Base-by-base conservation (phyloP, 2,329 filamentous ascomycete genomes). In the Ceratocystis alfenasii region DNA sequence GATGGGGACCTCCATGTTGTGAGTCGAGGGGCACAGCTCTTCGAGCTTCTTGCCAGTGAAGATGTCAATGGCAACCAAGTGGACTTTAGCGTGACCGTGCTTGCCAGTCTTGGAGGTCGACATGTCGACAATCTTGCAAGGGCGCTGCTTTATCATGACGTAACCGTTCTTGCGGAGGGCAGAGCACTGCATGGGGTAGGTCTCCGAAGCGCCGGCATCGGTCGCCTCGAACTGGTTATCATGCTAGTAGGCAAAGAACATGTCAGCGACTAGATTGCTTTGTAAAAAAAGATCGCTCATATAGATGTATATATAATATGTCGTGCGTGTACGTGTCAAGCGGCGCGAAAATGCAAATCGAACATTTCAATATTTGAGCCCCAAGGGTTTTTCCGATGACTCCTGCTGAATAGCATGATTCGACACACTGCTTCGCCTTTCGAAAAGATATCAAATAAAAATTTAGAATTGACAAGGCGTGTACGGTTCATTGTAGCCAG, bases 71-170 rank as follows among this genome's bases (percentile, higher is more conserved):
- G 91, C 94, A 75, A 96, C 88, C 74, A 99, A 83, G 82, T 99
- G 93, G 78, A 99, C 94, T 88, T 99, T 99, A 82, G 94, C 94
- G 89, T 99, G 95, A 80, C 94, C 94, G 89, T 99, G 94, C 90
- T 99, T 99, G 82, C 94, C 94, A 73, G 94, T 99, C 92, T 99
- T 99, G 79, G 94, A 99, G 83, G 94, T 99, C 73, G 91, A 96
- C 95, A 99, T 99, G 77, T 99, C 94, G 79, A 97, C 90, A 75
- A 99, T 99, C 89, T 97, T 99, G 92, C 94, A 99, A 74, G 94
- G 95, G 74, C 94, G 94, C 81, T 84, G 82, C 88, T 99, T 99
- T 83, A 99, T 97, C 78, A 93, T 87, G 79, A 99, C 94, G 85
- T 89, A 88, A 72, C 94, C 93, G 87, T 95, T 95, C 92, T 99